Conservation (phyloP, 495 filamentous ascomycete genomes). For the Parmelia sp. region DNA sequence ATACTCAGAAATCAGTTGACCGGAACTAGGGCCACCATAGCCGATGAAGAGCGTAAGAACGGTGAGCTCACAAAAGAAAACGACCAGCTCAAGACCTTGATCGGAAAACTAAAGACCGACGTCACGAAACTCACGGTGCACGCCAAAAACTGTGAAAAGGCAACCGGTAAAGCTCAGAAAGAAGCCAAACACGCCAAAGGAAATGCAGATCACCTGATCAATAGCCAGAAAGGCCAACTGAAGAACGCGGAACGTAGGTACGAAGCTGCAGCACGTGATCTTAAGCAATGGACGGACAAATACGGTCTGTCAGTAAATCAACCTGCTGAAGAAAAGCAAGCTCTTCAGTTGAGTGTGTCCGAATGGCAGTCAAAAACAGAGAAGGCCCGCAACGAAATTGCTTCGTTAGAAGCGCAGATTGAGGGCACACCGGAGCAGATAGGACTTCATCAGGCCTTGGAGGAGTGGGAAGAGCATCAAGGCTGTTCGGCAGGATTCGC, state of each 20-base stretch:
- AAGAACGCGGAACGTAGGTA: neutral
- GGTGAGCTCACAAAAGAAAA: neutral
- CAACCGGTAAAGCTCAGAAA: neutral
- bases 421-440: neutral
- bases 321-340: neutral
- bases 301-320: neutral
- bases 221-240: neutral
- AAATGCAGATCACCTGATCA: neutral
- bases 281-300: neutral
- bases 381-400: neutral
- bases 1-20: neutral
- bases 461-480: constrained; percentile 1
- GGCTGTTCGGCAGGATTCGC: neutral
- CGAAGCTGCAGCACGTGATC: neutral
- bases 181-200: neutral
- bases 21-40: accelerated
- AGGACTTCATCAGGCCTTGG: neutral
- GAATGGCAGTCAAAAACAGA: constrained; percentile 1
- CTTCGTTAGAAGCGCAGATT: neutral
- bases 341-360: neutral
- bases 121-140: neutral
- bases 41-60: neutral
- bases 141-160: neutral
- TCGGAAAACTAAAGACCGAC: neutral
- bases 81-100: neutral